Conservation (phyloP, 2,329 filamentous ascomycete species). For the Rhynchosporium agropyri region DNA sequence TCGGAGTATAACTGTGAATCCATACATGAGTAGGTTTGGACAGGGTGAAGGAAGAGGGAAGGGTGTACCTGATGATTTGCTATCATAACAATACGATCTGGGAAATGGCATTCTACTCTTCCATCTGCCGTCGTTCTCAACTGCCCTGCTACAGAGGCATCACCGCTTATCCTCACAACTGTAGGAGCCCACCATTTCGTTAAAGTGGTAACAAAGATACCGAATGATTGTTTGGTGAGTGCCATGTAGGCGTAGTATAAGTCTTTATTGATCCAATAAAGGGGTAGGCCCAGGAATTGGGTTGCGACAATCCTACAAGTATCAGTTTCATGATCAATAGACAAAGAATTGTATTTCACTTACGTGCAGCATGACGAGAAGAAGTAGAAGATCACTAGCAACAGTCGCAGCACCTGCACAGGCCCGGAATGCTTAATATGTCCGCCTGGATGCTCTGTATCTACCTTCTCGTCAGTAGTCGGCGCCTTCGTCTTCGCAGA, state of each 20-base stretch:
- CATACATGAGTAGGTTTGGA: background rate
- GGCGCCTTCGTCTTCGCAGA: slow-evolving; percentile 4
- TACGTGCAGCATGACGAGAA: slow-evolving; percentile 39
- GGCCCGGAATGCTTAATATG: slow-evolving; percentile 40
- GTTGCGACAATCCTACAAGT: slow-evolving; percentile 64
- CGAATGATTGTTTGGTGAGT: slow-evolving; percentile 82
- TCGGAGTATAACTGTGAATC: slow-evolving; percentile 73
- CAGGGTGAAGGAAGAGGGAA: background rate
- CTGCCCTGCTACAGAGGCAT: slow-evolving; percentile 76
- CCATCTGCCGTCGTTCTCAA: slow-evolving; percentile 71
- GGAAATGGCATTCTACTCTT: slow-evolving; percentile 75
- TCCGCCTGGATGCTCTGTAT: slow-evolving; percentile 41
- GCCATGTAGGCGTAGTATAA: slow-evolving; percentile 87
- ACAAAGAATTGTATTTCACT: slow-evolving; percentile 16
- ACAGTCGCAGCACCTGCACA: slow-evolving; percentile 37
- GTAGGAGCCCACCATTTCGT: slow-evolving; percentile 90
- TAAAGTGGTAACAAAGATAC: slow-evolving; percentile 74
- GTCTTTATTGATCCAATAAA: slow-evolving; percentile 76
- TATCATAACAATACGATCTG: slow-evolving; percentile 79
- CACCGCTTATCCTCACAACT: slow-evolving; percentile 78
- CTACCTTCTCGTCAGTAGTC: slow-evolving; percentile 18
- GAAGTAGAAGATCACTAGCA: slow-evolving; percentile 39
- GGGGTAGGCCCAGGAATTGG: slow-evolving; percentile 73
- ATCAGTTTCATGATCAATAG: slow-evolving; percentile 26
- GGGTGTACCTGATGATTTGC: slow-evolving; percentile 75